Conservation (phyloP, 495 filamentous ascomycete species). For the Friedmanniomyces simplex region DNA sequence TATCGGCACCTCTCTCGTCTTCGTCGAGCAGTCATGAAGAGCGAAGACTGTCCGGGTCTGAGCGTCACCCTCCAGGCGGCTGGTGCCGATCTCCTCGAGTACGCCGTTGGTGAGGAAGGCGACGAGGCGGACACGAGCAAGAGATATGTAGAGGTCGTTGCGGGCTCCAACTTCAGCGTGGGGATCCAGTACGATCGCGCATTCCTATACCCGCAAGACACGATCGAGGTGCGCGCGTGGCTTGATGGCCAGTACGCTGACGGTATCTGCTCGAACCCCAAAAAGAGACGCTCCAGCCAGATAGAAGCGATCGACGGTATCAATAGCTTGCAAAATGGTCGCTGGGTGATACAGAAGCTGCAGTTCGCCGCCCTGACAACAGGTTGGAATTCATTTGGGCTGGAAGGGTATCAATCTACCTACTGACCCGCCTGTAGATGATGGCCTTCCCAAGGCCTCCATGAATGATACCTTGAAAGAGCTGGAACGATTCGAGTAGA, state of each 20-base stretch:
- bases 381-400: too few relatives aligned
- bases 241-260: background rate
- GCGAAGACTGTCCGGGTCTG: background rate
- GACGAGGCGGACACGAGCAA: background rate
- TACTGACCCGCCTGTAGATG: background rate
- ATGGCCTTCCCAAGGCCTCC: background rate
- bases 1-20: background rate
- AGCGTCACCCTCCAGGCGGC: background rate
- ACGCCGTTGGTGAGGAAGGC: background rate
- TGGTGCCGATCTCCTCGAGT: background rate
- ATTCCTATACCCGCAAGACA: background rate
- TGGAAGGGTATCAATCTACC: too few relatives aligned
- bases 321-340: background rate
- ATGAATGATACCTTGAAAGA: background rate
- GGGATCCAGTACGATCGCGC: background rate
- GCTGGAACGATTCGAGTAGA: background rate
- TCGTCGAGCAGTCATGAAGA: background rate
- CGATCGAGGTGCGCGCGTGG: background rate
- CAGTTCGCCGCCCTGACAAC: too few relatives aligned
- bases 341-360: too few relatives aligned
- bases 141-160: background rate
- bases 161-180: background rate
- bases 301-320: background rate
- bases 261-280: too few relatives aligned
- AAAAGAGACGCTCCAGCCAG: too few relatives aligned